Evolutionary conservation across 176 grass and related monocot species (phyloP).

Genomic region (Juncus inflexus): DNA sequence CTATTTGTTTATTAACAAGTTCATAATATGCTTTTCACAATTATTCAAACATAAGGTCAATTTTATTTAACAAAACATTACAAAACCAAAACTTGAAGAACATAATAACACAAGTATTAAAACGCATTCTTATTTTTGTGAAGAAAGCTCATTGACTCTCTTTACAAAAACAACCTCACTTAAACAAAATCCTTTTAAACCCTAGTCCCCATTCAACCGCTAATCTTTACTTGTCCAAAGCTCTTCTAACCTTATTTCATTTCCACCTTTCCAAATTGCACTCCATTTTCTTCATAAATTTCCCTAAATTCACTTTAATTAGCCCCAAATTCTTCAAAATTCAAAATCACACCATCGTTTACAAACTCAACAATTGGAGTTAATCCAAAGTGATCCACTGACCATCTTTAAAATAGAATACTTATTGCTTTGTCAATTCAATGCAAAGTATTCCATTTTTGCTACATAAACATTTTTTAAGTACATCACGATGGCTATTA

Average conservation of each 20-base stretch:
- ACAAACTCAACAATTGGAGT: conserved; percentile 35
- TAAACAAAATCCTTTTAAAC: conserved; percentile 58
- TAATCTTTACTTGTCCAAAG: conserved; percentile 76
- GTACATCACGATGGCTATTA: no score
- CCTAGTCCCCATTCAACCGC: conserved; percentile 65
- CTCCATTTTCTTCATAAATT: conserved; percentile 38
- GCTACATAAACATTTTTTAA: no score
- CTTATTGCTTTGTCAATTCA: no score
- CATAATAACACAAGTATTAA: no score
- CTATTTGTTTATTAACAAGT: no score
- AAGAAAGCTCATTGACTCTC: conserved; percentile 39
- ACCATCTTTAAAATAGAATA: no score
- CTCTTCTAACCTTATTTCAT: conserved; percentile 27
- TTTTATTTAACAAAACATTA: not conserved
- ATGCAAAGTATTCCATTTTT: no score
- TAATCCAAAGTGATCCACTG: conserved; percentile 11
- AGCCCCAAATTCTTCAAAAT: conserved; percentile 22
- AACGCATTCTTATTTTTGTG: conserved; percentile 2
- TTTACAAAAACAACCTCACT: conserved; percentile 55
- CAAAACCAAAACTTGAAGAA: not conserved
- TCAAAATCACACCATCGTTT: conserved; percentile 26
- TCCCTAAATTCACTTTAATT: conserved; percentile 33
- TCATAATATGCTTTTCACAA: no score
- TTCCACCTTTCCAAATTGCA: conserved; percentile 29
- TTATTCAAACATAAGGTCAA: conserved; percentile 4